phyloP scores from a whole-genome alignment of 1,139 yeast species.

The Saccharomyces pastorianus region DNA sequence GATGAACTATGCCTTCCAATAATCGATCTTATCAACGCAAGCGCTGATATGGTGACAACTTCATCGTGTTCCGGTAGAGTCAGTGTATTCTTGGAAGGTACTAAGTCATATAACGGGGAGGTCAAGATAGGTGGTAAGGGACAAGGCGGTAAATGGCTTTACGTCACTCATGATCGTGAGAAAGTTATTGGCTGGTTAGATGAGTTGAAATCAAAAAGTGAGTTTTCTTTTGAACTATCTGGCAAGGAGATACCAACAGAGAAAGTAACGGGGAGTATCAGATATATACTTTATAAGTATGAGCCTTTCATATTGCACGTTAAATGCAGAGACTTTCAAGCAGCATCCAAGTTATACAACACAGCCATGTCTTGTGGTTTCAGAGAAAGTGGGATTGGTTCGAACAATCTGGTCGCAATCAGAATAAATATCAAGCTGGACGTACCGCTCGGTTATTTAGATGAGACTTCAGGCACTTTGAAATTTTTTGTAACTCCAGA shows the following conservation, averaged over 20 bases:
- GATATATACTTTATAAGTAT: constrained; percentile 64
- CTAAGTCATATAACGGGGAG: constrained; percentile 21
- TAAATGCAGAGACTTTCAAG: constrained; percentile 53
- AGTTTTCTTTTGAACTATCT: constrained; percentile 9
- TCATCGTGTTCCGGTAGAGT: constrained; percentile 89
- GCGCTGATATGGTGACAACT: constrained; percentile 68
- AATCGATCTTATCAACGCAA: constrained; percentile 55
- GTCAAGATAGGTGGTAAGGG: constrained; percentile 74
- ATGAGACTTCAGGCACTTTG: constrained; percentile 29
- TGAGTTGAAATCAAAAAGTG: constrained; percentile 13
- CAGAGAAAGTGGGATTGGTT: constrained; percentile 79
- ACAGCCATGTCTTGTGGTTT: constrained; percentile 80
- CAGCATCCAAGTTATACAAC: constrained; percentile 55
- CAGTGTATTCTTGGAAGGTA: constrained; percentile 70
- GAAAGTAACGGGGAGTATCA: constrained; percentile 8
- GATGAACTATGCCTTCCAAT: constrained; percentile 67
- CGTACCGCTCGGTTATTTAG: constrained; percentile 58
- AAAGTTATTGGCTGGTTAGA: constrained; percentile 48
- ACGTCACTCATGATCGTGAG: constrained; percentile 58
- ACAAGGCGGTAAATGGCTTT: constrained; percentile 74
- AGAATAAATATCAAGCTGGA: constrained; percentile 59
- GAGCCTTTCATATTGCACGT: constrained; percentile 83
- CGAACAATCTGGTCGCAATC: constrained; percentile 70
- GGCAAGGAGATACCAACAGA: not conserved
- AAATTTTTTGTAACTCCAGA: constrained; percentile 41